These are phyloP conservation scores for Aegilops bicornis DNA, from an alignment of 176 grass and related monocot genomes.

Conservation along the genomic window DNA sequence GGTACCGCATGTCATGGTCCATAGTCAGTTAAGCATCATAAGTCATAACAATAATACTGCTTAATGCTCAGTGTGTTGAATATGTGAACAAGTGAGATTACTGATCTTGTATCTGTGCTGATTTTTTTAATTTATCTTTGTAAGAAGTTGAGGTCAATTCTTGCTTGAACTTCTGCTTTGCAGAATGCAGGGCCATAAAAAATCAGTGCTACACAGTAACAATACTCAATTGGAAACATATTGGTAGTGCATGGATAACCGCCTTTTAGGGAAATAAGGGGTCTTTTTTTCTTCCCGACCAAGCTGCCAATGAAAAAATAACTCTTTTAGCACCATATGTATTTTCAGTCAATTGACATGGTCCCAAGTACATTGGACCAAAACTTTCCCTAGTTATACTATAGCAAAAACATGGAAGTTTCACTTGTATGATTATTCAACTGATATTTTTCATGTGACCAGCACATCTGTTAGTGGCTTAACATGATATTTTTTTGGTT, in stretches of 20 bases:
- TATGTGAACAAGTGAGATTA: not conserved
- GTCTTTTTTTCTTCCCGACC: not conserved
- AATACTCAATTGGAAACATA: not conserved
- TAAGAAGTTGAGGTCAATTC: not conserved
- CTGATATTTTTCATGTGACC: not conserved
- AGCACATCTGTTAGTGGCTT: not conserved
- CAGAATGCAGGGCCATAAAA: not conserved
- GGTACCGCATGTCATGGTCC: not conserved
- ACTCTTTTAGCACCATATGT: not conserved
- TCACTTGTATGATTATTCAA: not conserved
- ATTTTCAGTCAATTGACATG: not conserved
- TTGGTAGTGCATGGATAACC: not conserved
- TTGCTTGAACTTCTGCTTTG: not conserved
- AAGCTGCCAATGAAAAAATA: not conserved
- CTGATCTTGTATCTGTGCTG: constrained; percentile 7
- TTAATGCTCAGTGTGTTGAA: not conserved
- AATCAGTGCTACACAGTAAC: not conserved
- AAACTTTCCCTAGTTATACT: not conserved
- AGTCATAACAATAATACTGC: not conserved
- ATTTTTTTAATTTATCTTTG: not conserved
- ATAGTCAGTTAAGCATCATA: not conserved
- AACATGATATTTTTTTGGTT: constrained; percentile 22
- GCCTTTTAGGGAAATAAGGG: not conserved
- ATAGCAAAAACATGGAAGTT: not conserved
- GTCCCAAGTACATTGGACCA: not conserved